These are phyloP conservation scores for Zymoseptoria passerinii DNA, from an alignment of 2,329 filamentous ascomycete genomes.

Conservation along the genomic window DNA sequence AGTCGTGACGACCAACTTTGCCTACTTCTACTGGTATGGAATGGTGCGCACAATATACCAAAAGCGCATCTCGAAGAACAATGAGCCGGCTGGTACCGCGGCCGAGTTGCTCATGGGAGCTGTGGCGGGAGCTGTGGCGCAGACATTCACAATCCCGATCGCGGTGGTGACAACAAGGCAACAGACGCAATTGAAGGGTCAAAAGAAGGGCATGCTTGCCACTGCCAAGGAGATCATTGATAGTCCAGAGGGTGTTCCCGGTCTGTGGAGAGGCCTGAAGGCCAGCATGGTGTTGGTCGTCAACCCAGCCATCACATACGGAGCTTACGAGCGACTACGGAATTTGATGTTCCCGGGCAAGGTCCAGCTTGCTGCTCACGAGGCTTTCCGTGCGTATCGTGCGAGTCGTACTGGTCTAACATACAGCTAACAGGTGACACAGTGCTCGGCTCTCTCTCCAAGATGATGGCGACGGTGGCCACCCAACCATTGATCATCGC, in stretches of 20 bases:
- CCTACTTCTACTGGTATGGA: slow-evolving; percentile 99
- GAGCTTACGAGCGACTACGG: slow-evolving; percentile 84
- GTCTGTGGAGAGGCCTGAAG: slow-evolving; percentile 91
- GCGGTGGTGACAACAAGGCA: slow-evolving; percentile 92
- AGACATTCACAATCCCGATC: slow-evolving; percentile 93
- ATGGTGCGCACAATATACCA: slow-evolving; percentile 75
- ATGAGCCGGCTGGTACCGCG: slow-evolving; percentile 62
- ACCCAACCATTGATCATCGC: slow-evolving; percentile 96
- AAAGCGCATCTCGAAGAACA: slow-evolving; percentile 32
- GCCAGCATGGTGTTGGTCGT: slow-evolving; percentile 91
- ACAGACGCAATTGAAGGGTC: slow-evolving; percentile 78
- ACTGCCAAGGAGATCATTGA: slow-evolving; percentile 84
- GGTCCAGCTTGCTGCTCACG: slow-evolving; percentile 65
- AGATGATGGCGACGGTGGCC: slow-evolving; percentile 78
- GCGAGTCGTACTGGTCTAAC: background rate
- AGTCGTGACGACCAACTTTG: slow-evolving; percentile 95
- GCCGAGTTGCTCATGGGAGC: slow-evolving; percentile 80
- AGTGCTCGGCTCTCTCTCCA: slow-evolving; percentile 86
- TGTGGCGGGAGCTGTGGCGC: slow-evolving; percentile 78
- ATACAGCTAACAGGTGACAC: slow-evolving; percentile 3
- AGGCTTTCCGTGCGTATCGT: slow-evolving; percentile 73
- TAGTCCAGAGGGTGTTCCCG: slow-evolving; percentile 79
- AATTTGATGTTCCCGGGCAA: slow-evolving; percentile 70
- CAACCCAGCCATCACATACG: slow-evolving; percentile 96
- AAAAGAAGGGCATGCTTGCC: slow-evolving; percentile 77